Evolutionary conservation across 2,329 filamentous ascomycete species (phyloP).

Genomic region (Capronia epimyces): DNA sequence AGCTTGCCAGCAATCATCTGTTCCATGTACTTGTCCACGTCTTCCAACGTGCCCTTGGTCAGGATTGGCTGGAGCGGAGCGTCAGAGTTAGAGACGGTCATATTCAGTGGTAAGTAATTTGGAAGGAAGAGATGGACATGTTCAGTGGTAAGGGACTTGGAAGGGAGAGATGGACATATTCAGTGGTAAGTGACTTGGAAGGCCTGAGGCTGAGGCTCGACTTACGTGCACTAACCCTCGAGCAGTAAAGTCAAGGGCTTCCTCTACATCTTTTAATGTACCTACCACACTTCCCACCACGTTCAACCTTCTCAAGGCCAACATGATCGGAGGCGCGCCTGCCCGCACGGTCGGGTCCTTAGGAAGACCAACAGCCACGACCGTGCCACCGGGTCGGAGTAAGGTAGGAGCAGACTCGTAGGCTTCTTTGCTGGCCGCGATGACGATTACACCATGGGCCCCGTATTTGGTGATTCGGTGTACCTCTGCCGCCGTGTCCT

Average conservation of each 20-base stretch:
- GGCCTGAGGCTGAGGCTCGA: neutral
- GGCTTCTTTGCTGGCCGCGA: slow-evolving; percentile 35
- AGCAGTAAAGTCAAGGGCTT: slow-evolving; percentile 43
- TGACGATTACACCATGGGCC: slow-evolving; percentile 37
- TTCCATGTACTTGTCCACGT: slow-evolving; percentile 33
- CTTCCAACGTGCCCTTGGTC: slow-evolving; percentile 26
- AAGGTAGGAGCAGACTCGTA: slow-evolving; percentile 35
- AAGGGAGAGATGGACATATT: neutral
- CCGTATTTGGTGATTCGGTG: slow-evolving; percentile 36
- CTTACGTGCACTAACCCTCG: slow-evolving; percentile 37
- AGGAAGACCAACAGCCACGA: slow-evolving; percentile 38
- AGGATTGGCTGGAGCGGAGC: slow-evolving; percentile 25
- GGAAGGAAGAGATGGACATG: too few relatives aligned
- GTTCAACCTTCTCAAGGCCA: slow-evolving; percentile 40
- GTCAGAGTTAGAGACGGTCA: too few relatives aligned
- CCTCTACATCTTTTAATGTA: slow-evolving; percentile 44
- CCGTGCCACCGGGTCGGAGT: slow-evolving; percentile 35
- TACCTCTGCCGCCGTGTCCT: slow-evolving; percentile 36
- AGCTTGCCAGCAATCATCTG: slow-evolving; percentile 39
- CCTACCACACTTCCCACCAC: slow-evolving; percentile 42
- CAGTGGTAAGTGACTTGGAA: too few relatives aligned
- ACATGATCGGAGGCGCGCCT: slow-evolving; percentile 36
- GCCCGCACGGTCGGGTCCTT: slow-evolving; percentile 34
- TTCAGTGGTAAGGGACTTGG: too few relatives aligned
- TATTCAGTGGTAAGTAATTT: neutral